Base-by-base conservation (phyloP, 305 asterid genomes). In the Striga hermonthica region DNA sequence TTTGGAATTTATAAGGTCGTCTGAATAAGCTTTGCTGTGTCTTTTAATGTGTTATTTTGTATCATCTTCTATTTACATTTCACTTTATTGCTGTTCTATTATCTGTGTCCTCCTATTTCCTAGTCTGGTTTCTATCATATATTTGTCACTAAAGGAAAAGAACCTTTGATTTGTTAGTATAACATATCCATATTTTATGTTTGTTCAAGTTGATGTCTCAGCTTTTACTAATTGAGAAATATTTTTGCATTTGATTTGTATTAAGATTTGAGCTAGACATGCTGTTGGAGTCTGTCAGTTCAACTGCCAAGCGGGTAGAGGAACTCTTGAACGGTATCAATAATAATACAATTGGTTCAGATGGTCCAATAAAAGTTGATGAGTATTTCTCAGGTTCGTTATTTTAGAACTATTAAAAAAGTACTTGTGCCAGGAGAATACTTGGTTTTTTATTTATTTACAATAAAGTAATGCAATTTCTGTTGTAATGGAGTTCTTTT, bases 231-330 rank as follows among this genome's bases (percentile, higher is more conserved):
- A 58, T 68, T 36, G 56, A 15, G 55, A 43, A 28, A 50, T 57
- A 62, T 38, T 56, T 62, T 39, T 60, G 62, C 31, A 34, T 70
- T 72, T 72, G 67, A 60, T 72, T 63, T 55, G 63, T 68, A 38
- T 49, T 75, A 77, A 91, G 98, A 72, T 91, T 91, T 82, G 98
- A 91, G 86, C 81, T 91, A 58, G 97, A 91, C 78, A 88, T 91
- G 96, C 74, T 91, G 71, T 75, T 91, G 85, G 98, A 91, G 75
- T 88, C 93, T 1, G 91, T 86, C 61, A 82, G 81, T 81, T 83
- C 96, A 54, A 79, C 96, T 41, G 78, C 89, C 12, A 86, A 83
- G 81, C 89, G 84, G 13, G 96, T 78, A 7, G 97, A 88, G 79
- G 95, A 90, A 62, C 78, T 90, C 65, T 67, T 88, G 81, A 88